These are phyloP conservation scores for Tetramitus jugosus DNA, from an alignment of 208 protist species.

Conservation along the genomic window DNA sequence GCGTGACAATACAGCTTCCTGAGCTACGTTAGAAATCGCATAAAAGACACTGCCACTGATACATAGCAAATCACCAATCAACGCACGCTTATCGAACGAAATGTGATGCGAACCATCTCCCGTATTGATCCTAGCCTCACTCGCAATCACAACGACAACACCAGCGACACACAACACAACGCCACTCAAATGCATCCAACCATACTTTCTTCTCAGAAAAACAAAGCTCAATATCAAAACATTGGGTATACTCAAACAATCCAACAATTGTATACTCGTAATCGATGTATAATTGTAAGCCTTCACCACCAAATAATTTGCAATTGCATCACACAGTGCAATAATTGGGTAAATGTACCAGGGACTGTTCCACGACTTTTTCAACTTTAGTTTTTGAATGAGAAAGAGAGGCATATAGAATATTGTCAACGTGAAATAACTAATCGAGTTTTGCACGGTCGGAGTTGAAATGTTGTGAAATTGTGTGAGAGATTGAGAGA, in stretches of 20 bases:
- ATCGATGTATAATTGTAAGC: constrained; percentile 85
- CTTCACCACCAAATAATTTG: constrained; percentile 78
- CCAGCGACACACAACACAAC: constrained; percentile 63
- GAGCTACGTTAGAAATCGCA: constrained; percentile 75
- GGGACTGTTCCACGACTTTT: constrained; percentile 15
- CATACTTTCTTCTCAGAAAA: constrained; percentile 64
- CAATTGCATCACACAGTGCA: constrained; percentile 75
- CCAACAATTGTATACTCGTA: constrained; percentile 71
- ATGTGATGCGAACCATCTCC: neutral
- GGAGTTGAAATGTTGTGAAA: neutral
- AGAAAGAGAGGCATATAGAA: neutral
- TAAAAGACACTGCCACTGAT: constrained; percentile 62
- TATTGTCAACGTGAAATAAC: neutral
- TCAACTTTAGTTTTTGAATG: neutral
- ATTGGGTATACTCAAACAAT: constrained; percentile 79
- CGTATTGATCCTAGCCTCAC: no score
- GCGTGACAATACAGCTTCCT: constrained; percentile 40
- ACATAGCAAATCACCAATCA: constrained; percentile 68
- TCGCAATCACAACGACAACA: constrained; percentile 50
- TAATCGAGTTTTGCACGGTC: neutral
- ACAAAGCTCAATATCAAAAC: constrained; percentile 74
- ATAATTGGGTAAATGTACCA: constrained; percentile 75
- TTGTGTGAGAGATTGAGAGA: neutral
- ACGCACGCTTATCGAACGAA: neutral
- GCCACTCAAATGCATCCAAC: constrained; percentile 63